These are phyloP conservation scores for Wallacemonas sp. DNA, from an alignment of 208 protist species.

Conservation along the genomic window DNA sequence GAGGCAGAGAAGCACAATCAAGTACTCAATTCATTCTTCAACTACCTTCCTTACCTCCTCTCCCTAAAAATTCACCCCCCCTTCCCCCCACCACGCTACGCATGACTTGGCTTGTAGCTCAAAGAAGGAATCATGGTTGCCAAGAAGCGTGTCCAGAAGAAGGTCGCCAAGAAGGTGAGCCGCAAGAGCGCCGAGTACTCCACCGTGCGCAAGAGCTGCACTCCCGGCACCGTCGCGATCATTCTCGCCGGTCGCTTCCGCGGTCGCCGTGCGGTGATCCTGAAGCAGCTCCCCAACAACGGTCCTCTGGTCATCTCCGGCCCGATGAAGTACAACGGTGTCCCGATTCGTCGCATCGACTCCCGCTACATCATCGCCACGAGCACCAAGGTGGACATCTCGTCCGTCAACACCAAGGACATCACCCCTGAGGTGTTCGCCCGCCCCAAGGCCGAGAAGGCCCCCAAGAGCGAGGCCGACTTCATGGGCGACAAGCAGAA, in stretches of 20 bases:
- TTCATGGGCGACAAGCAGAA: constrained; percentile 87
- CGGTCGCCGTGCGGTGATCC: constrained; percentile 97
- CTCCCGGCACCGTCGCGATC: constrained; percentile 58
- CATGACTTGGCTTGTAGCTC: too few species aligned
- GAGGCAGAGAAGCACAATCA: too few species aligned
- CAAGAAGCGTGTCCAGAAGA: constrained; percentile 39
- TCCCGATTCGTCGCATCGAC: constrained; percentile 97
- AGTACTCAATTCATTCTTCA: too few species aligned
- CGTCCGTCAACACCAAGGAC: constrained; percentile 68
- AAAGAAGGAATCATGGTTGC: constrained; percentile 23
- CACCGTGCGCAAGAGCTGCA: constrained; percentile 63
- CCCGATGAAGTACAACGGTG: constrained; percentile 96
- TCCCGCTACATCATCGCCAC: constrained; percentile 98
- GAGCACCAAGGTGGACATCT: constrained; percentile 96
- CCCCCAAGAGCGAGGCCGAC: constrained; percentile 75
- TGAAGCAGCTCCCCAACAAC: constrained; percentile 96
- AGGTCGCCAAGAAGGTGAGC: constrained; percentile 61
- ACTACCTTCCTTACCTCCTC: constrained; percentile 18
- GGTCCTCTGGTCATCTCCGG: constrained; percentile 97
- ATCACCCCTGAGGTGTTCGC: constrained; percentile 75
- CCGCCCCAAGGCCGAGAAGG: constrained; percentile 75
- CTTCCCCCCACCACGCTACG: too few species aligned
- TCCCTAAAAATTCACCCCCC: too few species aligned
- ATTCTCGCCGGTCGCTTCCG: constrained; percentile 96
- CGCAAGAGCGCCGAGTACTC: constrained; percentile 64